A percentile compares a stretch with the other conserved stretches of the same genome.
Evolutionary conservation across 306 rosid genomes (phyloP).

Genomic region (Senna tora): DNA sequence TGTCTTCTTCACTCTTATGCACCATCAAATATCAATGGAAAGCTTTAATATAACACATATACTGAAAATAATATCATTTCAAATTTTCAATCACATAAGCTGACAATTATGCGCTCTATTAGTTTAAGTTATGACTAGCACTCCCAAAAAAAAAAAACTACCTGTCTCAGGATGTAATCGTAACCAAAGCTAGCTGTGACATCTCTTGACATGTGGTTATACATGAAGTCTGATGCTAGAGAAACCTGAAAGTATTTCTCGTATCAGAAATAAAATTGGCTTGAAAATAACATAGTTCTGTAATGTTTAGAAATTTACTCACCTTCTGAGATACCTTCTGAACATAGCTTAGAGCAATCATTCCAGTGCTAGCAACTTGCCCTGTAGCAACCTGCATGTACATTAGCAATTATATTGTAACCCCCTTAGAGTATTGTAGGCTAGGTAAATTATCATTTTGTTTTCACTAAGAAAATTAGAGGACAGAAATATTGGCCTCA

Average conservation of each 20-base stretch:
- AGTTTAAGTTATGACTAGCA: no score
- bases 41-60: constrained; percentile 1
- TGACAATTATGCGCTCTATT: no score
- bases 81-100: no score
- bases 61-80: constrained; percentile 16
- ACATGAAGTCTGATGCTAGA: constrained; percentile 87
- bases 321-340: constrained; percentile 97
- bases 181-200: constrained; percentile 89
- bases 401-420: constrained; percentile 5
- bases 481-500: constrained; percentile 15
- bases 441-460: background rate
- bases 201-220: constrained; percentile 89
- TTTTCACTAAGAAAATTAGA: constrained; percentile 17
- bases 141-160: no score
- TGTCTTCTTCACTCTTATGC: no score
- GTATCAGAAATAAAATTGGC: background rate
- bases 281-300: constrained; percentile 24
- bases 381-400: constrained; percentile 87
- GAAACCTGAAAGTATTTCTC: constrained; percentile 71
- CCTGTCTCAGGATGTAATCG: constrained; percentile 97
- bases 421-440: background rate
- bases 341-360: constrained; percentile 91
- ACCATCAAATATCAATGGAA: no score
- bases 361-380: constrained; percentile 95
- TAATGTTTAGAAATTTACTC: constrained; percentile 36